phyloP scores from a whole-genome alignment of 306 rosid genomes.

The Dicorynia guianensis region DNA sequence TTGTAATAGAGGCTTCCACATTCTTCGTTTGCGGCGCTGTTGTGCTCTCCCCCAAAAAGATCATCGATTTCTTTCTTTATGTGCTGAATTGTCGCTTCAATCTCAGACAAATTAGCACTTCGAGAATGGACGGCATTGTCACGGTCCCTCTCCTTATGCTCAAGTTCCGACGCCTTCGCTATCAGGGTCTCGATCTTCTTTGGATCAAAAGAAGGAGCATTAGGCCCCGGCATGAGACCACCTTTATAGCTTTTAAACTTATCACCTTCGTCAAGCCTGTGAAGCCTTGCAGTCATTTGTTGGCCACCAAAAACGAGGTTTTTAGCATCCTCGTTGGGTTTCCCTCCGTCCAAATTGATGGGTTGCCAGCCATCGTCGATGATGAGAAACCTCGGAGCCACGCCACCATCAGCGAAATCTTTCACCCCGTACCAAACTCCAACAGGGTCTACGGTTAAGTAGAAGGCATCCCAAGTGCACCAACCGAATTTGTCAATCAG shows the following conservation, averaged over 20 bases:
- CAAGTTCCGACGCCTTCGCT: conserved; percentile 65
- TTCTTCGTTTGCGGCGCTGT: conserved; percentile 9
- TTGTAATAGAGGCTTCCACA: conserved; percentile 33
- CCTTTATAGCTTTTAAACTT: conserved; percentile 68
- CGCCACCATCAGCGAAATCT: conserved; percentile 62
- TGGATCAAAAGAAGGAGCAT: conserved; percentile 69
- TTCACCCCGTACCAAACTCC: conserved; percentile 75
- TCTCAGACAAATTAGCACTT: conserved; percentile 40
- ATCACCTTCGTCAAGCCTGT: conserved; percentile 67
- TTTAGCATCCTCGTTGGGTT: conserved; percentile 61
- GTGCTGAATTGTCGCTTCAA: conserved; percentile 51
- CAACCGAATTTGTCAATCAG: conserved; percentile 81
- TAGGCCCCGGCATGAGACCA: conserved; percentile 62
- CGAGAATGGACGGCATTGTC: conserved; percentile 49
- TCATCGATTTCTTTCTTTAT: conserved; percentile 62
- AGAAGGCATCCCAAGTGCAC: conserved; percentile 98
- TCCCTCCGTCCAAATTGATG: conserved; percentile 64
- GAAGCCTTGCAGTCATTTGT: conserved; percentile 82
- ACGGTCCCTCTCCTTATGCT: conserved; percentile 53
- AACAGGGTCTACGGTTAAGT: conserved; percentile 68
- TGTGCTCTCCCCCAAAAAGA: conserved; percentile 54
- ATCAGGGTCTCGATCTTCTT: conserved; percentile 59
- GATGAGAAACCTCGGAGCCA: conserved; percentile 75
- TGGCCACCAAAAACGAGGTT: conserved; percentile 75
- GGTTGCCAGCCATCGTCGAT: conserved; percentile 97